Percentiles rank a stretch among this genome's conserved stretches.
Evolutionary conservation across 1,284 basidiomycete genomes (phyloP).

Genomic region (Mycosarcoma maydis): DNA sequence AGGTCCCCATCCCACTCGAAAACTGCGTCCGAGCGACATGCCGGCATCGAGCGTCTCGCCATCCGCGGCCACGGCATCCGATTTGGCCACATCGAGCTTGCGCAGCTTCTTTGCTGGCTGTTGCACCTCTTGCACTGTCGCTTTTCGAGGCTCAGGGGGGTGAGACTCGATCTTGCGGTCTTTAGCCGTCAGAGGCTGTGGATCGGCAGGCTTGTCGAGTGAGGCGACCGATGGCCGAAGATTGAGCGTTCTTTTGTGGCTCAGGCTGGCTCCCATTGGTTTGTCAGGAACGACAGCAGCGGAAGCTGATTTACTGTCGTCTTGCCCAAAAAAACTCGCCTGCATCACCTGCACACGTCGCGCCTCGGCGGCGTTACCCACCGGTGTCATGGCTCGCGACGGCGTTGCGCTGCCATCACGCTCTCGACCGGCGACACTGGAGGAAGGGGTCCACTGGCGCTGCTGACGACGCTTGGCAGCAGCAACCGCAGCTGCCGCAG

Average conservation of each 20-base stretch:
- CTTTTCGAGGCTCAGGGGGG: constrained; percentile 6
- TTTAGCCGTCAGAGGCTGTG: neutral
- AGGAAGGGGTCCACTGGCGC: constrained; percentile 36
- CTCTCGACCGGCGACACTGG: constrained; percentile 28
- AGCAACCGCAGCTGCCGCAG: constrained; percentile 20
- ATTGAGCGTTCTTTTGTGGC: constrained; percentile 30
- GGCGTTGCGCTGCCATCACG: constrained; percentile 40
- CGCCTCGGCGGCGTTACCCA: constrained; percentile 50
- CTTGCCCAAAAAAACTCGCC: constrained; percentile 66
- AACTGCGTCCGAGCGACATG: constrained; percentile 84
- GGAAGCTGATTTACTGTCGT: constrained; percentile 53
- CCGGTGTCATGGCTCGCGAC: constrained; percentile 36
- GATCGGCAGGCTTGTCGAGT: constrained; percentile 4
- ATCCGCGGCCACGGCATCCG: constrained; percentile 75
- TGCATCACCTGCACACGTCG: constrained; percentile 66
- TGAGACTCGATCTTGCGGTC: constrained; percentile 10
- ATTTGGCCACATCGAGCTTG: constrained; percentile 65
- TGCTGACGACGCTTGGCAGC: constrained; percentile 37
- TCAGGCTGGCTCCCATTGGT: constrained; percentile 41
- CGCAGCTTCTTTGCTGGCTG: constrained; percentile 54
- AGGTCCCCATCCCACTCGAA: constrained; percentile 89
- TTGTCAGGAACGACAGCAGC: constrained; percentile 49
- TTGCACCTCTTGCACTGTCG: constrained; percentile 15
- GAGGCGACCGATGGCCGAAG: constrained; percentile 7
- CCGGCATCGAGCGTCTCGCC: constrained; percentile 80